Conservation (phyloP, 2,329 filamentous ascomycete species). For the Fusarium phyllophilum region DNA sequence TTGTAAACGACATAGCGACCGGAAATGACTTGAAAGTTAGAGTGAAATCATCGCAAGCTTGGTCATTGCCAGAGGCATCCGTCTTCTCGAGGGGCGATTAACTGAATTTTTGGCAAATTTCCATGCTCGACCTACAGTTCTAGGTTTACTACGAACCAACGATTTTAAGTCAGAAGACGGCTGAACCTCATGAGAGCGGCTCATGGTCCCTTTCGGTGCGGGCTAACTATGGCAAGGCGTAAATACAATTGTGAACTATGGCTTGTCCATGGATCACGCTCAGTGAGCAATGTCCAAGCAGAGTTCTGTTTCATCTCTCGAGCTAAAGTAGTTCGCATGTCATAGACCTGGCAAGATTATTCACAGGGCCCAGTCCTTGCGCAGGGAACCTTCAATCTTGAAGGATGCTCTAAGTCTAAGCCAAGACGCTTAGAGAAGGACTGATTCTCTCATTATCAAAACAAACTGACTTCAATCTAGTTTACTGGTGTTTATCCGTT, state of each 20-base stretch:
- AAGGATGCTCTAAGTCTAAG: background rate
- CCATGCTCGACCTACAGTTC: background rate
- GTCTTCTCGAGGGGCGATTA: background rate
- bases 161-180: background rate
- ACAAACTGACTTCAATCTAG: conserved; percentile 34
- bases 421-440: background rate
- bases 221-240: background rate
- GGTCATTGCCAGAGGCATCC: background rate
- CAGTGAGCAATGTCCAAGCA: background rate
- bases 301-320: background rate
- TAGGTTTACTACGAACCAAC: background rate
- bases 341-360: background rate
- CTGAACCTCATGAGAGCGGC: background rate
- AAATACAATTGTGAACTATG: background rate
- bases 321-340: background rate
- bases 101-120: background rate
- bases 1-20: background rate
- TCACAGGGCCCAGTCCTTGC: background rate
- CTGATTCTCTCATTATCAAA: conserved; percentile 7
- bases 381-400: background rate
- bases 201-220: background rate
- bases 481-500: conserved; percentile 24
- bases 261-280: background rate
- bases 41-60: no score
- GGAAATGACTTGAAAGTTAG: background rate